phyloP scores from a whole-genome alignment of 306 rosid genomes.

The Amphicarpaea edgeworthii region DNA sequence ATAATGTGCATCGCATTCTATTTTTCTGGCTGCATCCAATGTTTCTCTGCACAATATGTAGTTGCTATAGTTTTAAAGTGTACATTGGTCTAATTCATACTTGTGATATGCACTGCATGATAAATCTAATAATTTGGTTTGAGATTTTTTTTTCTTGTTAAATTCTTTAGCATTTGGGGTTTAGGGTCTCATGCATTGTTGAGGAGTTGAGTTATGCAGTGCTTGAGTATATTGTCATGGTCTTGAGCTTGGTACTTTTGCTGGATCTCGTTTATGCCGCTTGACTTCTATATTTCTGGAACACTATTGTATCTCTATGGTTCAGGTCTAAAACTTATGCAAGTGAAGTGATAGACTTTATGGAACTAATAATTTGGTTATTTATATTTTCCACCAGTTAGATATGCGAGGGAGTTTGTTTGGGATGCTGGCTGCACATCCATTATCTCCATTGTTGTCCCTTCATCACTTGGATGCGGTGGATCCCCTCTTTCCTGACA shows the following conservation, averaged over 20 bases:
- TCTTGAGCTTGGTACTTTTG: conserved; percentile 11
- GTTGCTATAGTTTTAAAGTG: background rate
- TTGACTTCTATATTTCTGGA: background rate
- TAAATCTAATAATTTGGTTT: conserved; percentile 11
- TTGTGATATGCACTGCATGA: conserved; percentile 12
- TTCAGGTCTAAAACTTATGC: conserved; percentile 4
- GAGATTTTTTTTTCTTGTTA: conserved; percentile 21
- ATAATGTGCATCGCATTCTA: background rate
- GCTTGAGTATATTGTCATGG: conserved; percentile 13
- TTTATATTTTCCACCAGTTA: conserved; percentile 55
- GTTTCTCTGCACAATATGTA: background rate
- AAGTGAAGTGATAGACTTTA: conserved; percentile 1
- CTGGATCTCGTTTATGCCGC: conserved; percentile 13
- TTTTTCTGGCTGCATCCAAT: background rate
- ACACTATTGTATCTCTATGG: conserved; percentile 7
- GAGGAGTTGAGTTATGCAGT: no score
- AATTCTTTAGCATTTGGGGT: background rate
- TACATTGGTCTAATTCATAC: background rate
- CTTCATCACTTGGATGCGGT: conserved; percentile 89
- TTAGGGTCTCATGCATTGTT: no score
- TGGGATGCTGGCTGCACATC: conserved; percentile 86
- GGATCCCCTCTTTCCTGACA: conserved; percentile 79
- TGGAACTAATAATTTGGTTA: conserved; percentile 1
- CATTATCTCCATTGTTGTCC: conserved; percentile 79
- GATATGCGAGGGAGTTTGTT: conserved; percentile 91